Evolutionary conservation across 805 yeast species (phyloP).

Genomic region (Yamadazyma ubonensis): DNA sequence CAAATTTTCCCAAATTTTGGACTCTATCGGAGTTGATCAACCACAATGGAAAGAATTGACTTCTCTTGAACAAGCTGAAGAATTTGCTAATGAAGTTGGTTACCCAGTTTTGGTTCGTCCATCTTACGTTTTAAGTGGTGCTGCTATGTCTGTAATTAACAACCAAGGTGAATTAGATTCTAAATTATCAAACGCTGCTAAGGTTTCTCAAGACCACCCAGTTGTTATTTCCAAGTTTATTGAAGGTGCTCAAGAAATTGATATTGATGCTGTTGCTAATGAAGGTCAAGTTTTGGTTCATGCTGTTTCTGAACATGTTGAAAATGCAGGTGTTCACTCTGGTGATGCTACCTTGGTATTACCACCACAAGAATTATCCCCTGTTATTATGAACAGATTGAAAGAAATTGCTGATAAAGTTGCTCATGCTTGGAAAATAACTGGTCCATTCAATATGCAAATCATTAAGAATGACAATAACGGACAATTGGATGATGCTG

Average conservation of each 20-base stretch:
- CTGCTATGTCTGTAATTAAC: constrained; percentile 95
- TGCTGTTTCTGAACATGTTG: constrained; percentile 97
- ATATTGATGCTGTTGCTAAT: constrained; percentile 97
- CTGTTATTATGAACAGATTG: constrained; percentile 64
- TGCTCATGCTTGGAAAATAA: constrained; percentile 89
- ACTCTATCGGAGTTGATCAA: constrained; percentile 90
- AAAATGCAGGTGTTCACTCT: constrained; percentile 98
- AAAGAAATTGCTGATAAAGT: constrained; percentile 92
- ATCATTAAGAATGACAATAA: constrained; percentile 75
- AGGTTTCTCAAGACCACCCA: constrained; percentile 94
- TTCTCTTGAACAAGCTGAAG: constrained; percentile 79
- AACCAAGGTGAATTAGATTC: constrained; percentile 74
- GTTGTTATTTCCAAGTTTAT: constrained; percentile 96
- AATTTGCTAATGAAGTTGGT: constrained; percentile 80
- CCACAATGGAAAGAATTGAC: constrained; percentile 97
- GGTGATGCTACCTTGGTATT: constrained; percentile 98
- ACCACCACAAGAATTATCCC: constrained; percentile 90
- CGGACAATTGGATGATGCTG: constrained; percentile 45
- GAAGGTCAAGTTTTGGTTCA: constrained; percentile 95
- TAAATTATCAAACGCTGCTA: constrained; percentile 83
- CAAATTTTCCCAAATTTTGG: constrained; percentile 92
- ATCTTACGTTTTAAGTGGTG: constrained; percentile 95
- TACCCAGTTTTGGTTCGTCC: constrained; percentile 98
- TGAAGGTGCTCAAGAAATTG: constrained; percentile 96
- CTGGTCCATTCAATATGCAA: constrained; percentile 98